These are phyloP conservation scores for Leishmania arabica DNA, from an alignment of 208 protist species.

Conservation along the genomic window DNA sequence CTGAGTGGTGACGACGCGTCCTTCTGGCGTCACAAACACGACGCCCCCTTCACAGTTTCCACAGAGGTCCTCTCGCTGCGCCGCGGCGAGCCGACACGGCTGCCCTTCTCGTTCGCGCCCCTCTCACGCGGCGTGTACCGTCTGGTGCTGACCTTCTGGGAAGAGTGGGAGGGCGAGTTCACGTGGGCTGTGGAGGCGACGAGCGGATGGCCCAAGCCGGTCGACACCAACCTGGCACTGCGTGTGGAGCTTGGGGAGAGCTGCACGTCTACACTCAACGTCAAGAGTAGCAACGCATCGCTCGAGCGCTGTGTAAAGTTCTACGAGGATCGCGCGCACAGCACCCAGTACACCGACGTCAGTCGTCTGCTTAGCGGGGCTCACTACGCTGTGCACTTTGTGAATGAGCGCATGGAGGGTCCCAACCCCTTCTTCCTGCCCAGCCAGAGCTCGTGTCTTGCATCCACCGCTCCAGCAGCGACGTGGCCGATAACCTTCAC, in stretches of 20 bases:
- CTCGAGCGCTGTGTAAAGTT: constrained; percentile 74
- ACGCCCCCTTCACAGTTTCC: constrained; percentile 59
- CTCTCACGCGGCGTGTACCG: constrained; percentile 79
- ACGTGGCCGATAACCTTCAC: constrained; percentile 48
- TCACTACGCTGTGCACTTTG: constrained; percentile 61
- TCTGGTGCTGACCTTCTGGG: constrained; percentile 80
- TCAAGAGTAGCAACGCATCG: constrained; percentile 57
- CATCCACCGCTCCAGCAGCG: constrained; percentile 7
- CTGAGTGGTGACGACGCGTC: constrained; percentile 11
- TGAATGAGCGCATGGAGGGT: constrained; percentile 72
- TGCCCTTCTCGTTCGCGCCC: constrained; percentile 85
- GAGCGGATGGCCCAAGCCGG: constrained; percentile 55
- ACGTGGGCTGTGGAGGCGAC: constrained; percentile 77
- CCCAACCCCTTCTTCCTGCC: constrained; percentile 85
- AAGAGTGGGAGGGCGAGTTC: constrained; percentile 91
- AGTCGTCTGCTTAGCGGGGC: constrained; percentile 22
- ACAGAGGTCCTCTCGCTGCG: constrained; percentile 80
- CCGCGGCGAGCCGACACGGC: constrained; percentile 53
- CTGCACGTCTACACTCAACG: constrained; percentile 36
- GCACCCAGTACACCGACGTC: constrained; percentile 27
- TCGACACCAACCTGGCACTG: constrained; percentile 48
- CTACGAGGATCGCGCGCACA: constrained; percentile 67
- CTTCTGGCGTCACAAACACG: constrained; percentile 26
- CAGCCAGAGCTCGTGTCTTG: constrained; percentile 30
- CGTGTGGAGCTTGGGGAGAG: constrained; percentile 73